A percentile compares a stretch with the other conserved stretches of the same genome.
Conservation (phyloP, 2,329 filamentous ascomycete species). For the Ceratocystis huliohia region DNA sequence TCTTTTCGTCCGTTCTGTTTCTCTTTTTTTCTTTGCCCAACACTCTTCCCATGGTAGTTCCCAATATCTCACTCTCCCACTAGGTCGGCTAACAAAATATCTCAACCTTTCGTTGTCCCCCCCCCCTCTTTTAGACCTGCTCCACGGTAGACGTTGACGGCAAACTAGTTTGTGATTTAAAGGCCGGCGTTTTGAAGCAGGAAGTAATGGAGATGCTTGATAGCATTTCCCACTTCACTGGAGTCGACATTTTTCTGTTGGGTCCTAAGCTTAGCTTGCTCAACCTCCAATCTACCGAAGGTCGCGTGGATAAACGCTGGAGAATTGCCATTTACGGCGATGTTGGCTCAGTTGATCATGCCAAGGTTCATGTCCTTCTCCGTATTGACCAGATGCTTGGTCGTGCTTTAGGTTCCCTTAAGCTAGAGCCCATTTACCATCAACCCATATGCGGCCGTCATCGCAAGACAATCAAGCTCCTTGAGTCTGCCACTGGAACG, state of each 20-base stretch:
- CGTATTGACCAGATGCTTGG: slow-evolving; percentile 89
- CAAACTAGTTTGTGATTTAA: slow-evolving; percentile 68
- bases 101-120: neutral
- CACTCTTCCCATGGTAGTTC: neutral
- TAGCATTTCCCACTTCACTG: slow-evolving; percentile 73
- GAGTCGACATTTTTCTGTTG: slow-evolving; percentile 91
- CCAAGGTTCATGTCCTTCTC: slow-evolving; percentile 88
- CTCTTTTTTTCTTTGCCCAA: neutral
- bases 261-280: slow-evolving; percentile 78
- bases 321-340: slow-evolving; percentile 91
- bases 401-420: slow-evolving; percentile 63
- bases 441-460: slow-evolving; percentile 86
- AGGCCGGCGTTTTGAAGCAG: slow-evolving; percentile 54
- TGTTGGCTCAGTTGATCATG: slow-evolving; percentile 87
- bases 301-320: slow-evolving; percentile 80
- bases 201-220: slow-evolving; percentile 76
- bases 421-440: slow-evolving; percentile 76
- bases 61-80: neutral
- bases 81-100: neutral
- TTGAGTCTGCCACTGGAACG: slow-evolving; percentile 88
- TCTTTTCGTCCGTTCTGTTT: neutral
- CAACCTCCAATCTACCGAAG: slow-evolving; percentile 59
- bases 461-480: slow-evolving; percentile 93
- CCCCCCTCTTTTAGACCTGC: slow-evolving; percentile 51
- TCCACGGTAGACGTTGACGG: slow-evolving; percentile 89